Percentiles rank a stretch among this genome's conserved stretches.
These are phyloP conservation scores for Albugo candida DNA, from an alignment of 352 stramenopile species.

Conservation along the genomic window DNA sequence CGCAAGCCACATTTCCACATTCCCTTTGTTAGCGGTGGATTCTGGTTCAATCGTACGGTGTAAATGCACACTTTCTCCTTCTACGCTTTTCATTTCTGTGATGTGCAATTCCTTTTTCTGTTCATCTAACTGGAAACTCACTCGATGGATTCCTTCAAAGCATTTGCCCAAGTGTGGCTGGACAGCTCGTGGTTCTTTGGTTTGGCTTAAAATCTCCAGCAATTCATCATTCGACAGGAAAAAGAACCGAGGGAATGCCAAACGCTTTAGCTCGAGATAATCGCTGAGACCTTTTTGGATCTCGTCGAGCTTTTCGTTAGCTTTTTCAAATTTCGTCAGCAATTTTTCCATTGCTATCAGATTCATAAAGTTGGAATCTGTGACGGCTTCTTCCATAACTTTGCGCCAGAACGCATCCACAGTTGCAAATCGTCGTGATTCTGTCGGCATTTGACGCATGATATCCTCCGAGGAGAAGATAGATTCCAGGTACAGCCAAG, in stretches of 20 bases:
- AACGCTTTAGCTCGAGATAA: conserved; percentile 86
- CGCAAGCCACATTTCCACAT: conserved; percentile 88
- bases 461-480: conserved; percentile 93
- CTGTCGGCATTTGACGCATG: conserved; percentile 88
- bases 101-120: conserved; percentile 65
- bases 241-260: conserved; percentile 89
- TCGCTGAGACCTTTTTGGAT: conserved; percentile 89
- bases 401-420: conserved; percentile 83
- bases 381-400: conserved; percentile 81
- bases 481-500: conserved; percentile 90
- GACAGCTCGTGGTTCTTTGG: conserved; percentile 83
- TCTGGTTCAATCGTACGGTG: conserved; percentile 77
- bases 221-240: conserved; percentile 89
- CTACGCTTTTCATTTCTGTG: conserved; percentile 85
- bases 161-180: conserved; percentile 82
- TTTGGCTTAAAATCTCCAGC: conserved; percentile 85
- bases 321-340: conserved; percentile 81
- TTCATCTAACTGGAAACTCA: conserved; percentile 55
- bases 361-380: conserved; percentile 78
- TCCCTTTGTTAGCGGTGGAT: conserved; percentile 84
- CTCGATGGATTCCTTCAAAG: conserved; percentile 82
- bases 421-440: conserved; percentile 74
- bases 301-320: conserved; percentile 87
- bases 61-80: conserved; percentile 81
- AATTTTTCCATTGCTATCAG: conserved; percentile 80